These are phyloP conservation scores for Closterium sp. DNA, from an alignment of 139 green algal genomes.

Conservation along the genomic window DNA sequence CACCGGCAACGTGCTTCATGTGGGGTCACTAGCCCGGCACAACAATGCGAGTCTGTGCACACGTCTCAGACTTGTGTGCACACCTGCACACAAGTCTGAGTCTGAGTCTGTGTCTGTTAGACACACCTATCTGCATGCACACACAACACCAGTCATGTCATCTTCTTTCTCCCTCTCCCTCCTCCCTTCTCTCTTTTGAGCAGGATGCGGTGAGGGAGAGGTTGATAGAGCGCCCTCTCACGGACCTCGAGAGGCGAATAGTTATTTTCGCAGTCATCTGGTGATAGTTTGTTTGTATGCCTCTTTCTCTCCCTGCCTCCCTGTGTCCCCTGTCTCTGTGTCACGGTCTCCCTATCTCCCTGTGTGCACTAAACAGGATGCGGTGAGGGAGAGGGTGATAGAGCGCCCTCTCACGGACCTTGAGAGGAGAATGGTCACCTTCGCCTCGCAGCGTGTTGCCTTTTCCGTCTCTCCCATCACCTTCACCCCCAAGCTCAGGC, in stretches of 20 bases:
- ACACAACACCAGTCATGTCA: too few relatives aligned
- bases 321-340: too few relatives aligned
- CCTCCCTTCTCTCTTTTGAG: not conserved
- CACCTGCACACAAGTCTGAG: too few relatives aligned
- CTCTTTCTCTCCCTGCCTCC: not conserved
- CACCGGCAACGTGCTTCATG: too few relatives aligned
- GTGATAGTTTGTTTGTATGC: not conserved
- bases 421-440: slow-evolving; percentile 12
- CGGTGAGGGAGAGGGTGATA: slow-evolving; percentile 10
- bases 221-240: not conserved
- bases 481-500: slow-evolving; percentile 8
- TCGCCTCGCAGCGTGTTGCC: slow-evolving; percentile 2
- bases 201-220: not conserved
- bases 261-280: not conserved
- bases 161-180: not conserved
- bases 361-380: not conserved
- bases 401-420: slow-evolving; percentile 13
- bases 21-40: too few relatives aligned
- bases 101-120: too few relatives aligned
- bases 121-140: too few relatives aligned
- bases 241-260: not conserved
- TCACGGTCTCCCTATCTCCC: not conserved
- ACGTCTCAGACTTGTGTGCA: not conserved
- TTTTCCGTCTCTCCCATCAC: slow-evolving; percentile 9
- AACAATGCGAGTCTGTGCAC: not conserved